Evolutionary conservation across 139 green algal genomes (phyloP).

Genomic region (Picochlorum sp.): DNA sequence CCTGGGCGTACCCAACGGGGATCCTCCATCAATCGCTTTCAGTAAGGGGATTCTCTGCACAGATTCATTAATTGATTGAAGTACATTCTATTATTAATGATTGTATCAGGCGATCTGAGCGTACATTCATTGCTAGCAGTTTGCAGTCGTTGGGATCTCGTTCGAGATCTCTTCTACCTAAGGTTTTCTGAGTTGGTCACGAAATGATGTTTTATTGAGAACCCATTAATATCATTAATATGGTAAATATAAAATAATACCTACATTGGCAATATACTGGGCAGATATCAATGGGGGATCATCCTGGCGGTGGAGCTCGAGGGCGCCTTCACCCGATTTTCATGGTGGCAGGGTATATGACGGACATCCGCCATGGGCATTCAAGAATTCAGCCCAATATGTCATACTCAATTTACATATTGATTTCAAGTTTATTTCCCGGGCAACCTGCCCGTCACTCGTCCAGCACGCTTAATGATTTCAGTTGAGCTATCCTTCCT

Average conservation of each 20-base stretch:
- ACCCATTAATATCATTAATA: not conserved
- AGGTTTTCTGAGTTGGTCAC: not conserved
- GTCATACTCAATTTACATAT: too few relatives aligned
- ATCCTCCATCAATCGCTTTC: slow-evolving; percentile 1
- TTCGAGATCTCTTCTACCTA: not conserved
- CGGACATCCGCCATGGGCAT: too few relatives aligned
- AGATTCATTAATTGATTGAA: not conserved
- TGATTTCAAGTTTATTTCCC: too few relatives aligned
- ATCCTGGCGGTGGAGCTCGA: too few relatives aligned
- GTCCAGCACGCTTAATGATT: slow-evolving; percentile 13
- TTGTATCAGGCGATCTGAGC: not conserved
- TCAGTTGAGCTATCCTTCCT: slow-evolving; percentile 19
- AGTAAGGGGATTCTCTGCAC: slow-evolving; percentile 5
- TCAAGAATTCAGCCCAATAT: too few relatives aligned
- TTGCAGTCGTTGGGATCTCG: slow-evolving; percentile 2
- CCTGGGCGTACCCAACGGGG: not conserved
- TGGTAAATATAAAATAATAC: too few relatives aligned
- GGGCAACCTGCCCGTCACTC: too few relatives aligned
- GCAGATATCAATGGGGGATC: too few relatives aligned
- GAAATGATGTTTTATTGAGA: not conserved
- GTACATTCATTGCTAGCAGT: not conserved
- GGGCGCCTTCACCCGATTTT: too few relatives aligned
- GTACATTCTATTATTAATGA: too few relatives aligned
- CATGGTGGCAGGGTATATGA: too few relatives aligned
- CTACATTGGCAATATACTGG: too few relatives aligned